Base-by-base conservation (phyloP, 2,329 filamentous ascomycete species). In the Leptographium flavum region DNA sequence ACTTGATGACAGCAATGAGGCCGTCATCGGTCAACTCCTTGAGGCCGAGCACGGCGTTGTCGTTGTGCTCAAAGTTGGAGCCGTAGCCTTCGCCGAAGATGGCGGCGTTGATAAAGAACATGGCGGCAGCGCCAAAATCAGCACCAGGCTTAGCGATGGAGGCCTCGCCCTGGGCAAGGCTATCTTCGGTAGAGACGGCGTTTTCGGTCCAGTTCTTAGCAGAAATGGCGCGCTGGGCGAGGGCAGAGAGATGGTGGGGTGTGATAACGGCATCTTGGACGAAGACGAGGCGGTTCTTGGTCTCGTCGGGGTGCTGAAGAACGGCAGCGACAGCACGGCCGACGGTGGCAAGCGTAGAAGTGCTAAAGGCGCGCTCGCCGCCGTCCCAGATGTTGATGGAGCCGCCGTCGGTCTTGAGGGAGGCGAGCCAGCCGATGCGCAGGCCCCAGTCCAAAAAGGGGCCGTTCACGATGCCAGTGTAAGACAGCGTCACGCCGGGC, bases 1-100 rank as follows among this genome's bases (percentile, higher is more conserved):
- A 25, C 38, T 41, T 54, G 31, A 59, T 45, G 23, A 58, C 46
- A 5, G 58, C 60, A 48, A 63, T 56, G 5, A 73, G 41, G 22
- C 67, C 62, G 9, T 57, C 60, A 9, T 70, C 62, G 0, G 57
- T 64, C 45, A 64, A 54, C 5, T 58, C 54, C 55, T 63, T 61
- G 17, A 74, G 31, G 0, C 69, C 70, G 1, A 74, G 47, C 13
- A 73, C 52, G 49, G 63, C 62, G 39, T 68, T 68, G 47, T 70
- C 66, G 17, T 56, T 53, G 52, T 62, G 62, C 11, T 57, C 47
- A 42, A 59, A 64, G 23, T 55, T 58, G 4, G 52, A 42, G 5
- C 60, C 61, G 39, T 63, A 63, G 45, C 45, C 45, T 5, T 46
- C 45, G 28, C 45, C 45, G 10, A 27, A 42, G 35, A 42, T 39